Base-by-base conservation (phyloP, 345 rosid species). In the Salix suchowensis region DNA sequence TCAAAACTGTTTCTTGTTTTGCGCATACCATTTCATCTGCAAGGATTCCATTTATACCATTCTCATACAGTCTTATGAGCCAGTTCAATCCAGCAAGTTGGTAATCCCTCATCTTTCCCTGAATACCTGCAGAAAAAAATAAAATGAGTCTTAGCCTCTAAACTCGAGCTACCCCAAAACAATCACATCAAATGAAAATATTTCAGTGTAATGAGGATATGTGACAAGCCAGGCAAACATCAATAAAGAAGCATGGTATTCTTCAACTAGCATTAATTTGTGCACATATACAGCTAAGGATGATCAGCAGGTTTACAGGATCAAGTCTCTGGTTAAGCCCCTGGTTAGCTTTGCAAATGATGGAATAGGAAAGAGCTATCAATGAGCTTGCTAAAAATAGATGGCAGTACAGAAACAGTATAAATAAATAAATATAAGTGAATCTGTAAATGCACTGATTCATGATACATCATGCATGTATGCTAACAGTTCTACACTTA, bases 61-160 rank as follows among this genome's bases (percentile, higher is more conserved):
- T 96, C 88, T 96, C 99, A 72, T 96, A 93, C 72, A 96, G 89
- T 52, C 97, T 84, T 74, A 93, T 94, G 74, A 94, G 97, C 99
- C 99, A 94, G 83, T 96, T 96, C 75, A 96, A 77, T 71, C 98
- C 99, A 73, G 97, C 99, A 80, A 96, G 90, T 72, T 96, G 99
- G 81, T 96, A 96, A 85, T 96, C 99, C 88, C 99, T 92, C 90
- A 94, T 83, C 86, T 92, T 96, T 76, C 99, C 99, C 77, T 91
- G 93, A 77, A 96, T 96, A 82, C 97, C 99, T 96, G 48, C 26
- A 74, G 65, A 72, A 72, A 39, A 32, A 30, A 74, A 34, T 4
- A 46, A 32, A 6, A 61, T 4, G 7, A 65, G 67, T 28, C 13
- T 68, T 42, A 68, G 64, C 42, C 28, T 68, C 72, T 32, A 28